These are phyloP conservation scores for Bothriochloa decipiens DNA, from an alignment of 176 grass and related monocot species.

Conservation along the genomic window DNA sequence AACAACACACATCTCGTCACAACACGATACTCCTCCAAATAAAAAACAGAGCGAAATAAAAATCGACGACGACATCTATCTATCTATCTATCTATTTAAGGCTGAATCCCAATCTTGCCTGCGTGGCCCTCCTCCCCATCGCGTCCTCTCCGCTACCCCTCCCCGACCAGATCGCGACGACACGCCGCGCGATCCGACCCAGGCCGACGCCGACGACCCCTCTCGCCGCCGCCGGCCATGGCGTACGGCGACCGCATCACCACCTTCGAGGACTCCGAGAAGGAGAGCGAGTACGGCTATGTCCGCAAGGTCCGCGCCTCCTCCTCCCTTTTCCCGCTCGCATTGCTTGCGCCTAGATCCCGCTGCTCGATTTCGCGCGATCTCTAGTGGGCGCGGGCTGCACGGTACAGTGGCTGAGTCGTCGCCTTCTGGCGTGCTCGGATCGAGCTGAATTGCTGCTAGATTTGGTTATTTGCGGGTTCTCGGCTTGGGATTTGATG, in stretches of 20 bases:
- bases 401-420: background rate
- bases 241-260: conserved; percentile 75
- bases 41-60: conserved; percentile 2
- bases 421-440: background rate
- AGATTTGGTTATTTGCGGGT: conserved; percentile 12
- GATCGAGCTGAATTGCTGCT: conserved; percentile 33
- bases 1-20: background rate
- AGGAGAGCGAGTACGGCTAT: conserved; percentile 97
- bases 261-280: conserved; percentile 92
- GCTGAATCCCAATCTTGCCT: conserved; percentile 20
- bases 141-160: conserved; percentile 16
- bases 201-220: conserved; percentile 25
- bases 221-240: conserved; percentile 53
- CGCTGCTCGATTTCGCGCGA: conserved; percentile 32
- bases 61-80: conserved; percentile 22
- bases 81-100: too few species aligned
- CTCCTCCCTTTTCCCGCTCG: background rate
- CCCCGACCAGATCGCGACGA: conserved; percentile 41
- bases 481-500: conserved; percentile 26
- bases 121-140: conserved; percentile 45
- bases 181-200: conserved; percentile 44
- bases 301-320: conserved; percentile 76
- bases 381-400: background rate
- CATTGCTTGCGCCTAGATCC: conserved; percentile 44
- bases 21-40: background rate